Conservation (phyloP, 2,329 filamentous ascomycete genomes). For the Dendrostoma leiphaemia region DNA sequence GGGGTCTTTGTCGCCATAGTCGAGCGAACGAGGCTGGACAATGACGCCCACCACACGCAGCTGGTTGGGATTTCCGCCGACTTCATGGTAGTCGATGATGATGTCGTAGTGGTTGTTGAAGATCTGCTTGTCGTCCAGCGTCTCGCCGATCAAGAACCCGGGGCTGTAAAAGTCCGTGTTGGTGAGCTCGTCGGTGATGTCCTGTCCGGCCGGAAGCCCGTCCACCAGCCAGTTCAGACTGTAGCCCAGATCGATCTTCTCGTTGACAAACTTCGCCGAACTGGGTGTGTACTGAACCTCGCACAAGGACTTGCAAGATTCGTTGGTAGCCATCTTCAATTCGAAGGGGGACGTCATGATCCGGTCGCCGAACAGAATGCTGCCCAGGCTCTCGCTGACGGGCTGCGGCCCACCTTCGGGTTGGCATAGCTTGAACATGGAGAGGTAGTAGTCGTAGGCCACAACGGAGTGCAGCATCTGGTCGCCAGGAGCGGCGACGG, state of each 20-base stretch:
- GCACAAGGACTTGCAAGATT: conserved; percentile 83
- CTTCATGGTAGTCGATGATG: conserved; percentile 84
- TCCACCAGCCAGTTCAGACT: conserved; percentile 96
- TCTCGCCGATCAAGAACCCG: conserved; percentile 76
- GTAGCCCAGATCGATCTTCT: conserved; percentile 79
- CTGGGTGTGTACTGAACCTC: conserved; percentile 60
- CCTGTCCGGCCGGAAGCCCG: conserved; percentile 85
- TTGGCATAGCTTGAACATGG: conserved; percentile 82
- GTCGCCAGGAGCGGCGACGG: conserved; percentile 74
- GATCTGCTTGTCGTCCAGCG: conserved; percentile 53
- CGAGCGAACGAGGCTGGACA: conserved; percentile 76
- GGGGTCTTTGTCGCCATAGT: conserved; percentile 53
- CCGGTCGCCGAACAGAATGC: conserved; percentile 94
- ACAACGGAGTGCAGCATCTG: conserved; percentile 86
- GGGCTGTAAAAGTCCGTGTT: conserved; percentile 83
- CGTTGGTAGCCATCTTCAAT: conserved; percentile 80
- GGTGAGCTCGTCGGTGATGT: conserved; percentile 73
- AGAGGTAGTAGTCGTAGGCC: conserved; percentile 94
- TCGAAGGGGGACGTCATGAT: conserved; percentile 97
- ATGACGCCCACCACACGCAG: conserved; percentile 89
- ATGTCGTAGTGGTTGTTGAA: conserved; percentile 98
- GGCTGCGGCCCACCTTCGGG: conserved; percentile 74
- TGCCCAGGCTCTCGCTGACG: conserved; percentile 86
- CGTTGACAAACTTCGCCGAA: conserved; percentile 76
- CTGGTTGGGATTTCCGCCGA: conserved; percentile 62